Evolutionary conservation across 106 monocot species (phyloP), one percentile per base, ranked within the genome.

Genomic region (Agapanthus africanus): DNA sequence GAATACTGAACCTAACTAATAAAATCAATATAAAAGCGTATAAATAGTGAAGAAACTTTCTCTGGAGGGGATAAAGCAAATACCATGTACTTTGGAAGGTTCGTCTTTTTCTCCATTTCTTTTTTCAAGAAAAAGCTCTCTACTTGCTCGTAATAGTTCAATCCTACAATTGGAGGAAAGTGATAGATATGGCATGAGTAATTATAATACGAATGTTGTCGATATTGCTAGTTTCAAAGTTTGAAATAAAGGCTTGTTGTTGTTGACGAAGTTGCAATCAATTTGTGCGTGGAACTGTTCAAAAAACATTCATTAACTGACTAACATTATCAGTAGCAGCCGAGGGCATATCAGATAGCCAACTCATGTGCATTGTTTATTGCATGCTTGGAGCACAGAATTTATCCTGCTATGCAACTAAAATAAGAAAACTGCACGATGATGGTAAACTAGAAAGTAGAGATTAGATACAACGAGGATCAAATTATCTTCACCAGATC

Each of bases 21-120:
- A 31, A 31, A 14, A 32, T 33, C 3, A 4, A 4, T 14, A 59
- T 33, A 59, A 59, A n/a, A 30, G 14, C 32, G 4, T 59, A 59
- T 4, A 37, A 26, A 26, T 11, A 65, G 18, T 8, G 65, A 65
- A 27, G 2, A 23, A 23, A 40, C 65, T 23, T 4, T 9, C 23
- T 6, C 8, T 40, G 10, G 25, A 40, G 3, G 40, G 25, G 6
- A 40, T 23, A 65, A 27, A 38, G 40, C 39, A 56, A 16, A 63
- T 71, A 97, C 97, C 91, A 73, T 78, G 61, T 90, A 97, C 66
- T 84, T 84, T 36, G 91, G 77, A 71, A 80, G 71, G 73, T 77
- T 87, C 80, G 54, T 72, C 75, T 84, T 86, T 36, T 82, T 83
- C 67, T 80, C 79, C 15, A 78, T 56, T 61, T 89, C 84, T n/a